Percentiles rank a stretch among this genome's conserved stretches.
Conservation (phyloP, 1,284 basidiomycete genomes). For the Cryptococcus depauperatus region DNA sequence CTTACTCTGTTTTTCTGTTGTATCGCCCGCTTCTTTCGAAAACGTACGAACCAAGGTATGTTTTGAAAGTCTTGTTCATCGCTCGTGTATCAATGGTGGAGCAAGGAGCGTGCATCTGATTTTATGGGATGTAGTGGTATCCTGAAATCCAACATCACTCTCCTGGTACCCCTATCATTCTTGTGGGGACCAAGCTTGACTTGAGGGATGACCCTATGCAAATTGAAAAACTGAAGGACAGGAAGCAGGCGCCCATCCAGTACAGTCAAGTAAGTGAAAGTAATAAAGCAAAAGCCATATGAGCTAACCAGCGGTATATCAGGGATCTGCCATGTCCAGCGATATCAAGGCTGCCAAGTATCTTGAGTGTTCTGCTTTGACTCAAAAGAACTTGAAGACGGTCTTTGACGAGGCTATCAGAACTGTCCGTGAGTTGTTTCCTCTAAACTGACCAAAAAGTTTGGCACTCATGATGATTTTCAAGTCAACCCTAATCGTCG, state of each 20-base stretch:
- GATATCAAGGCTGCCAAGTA: constrained; percentile 58
- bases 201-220: constrained; percentile 88
- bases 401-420: constrained; percentile 96
- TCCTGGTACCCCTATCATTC: constrained; percentile 83
- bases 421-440: constrained; percentile 55
- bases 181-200: constrained; percentile 98
- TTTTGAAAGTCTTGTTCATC: not conserved
- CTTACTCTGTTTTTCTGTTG: constrained; percentile 96
- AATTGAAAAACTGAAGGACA: constrained; percentile 86
- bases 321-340: constrained; percentile 83
- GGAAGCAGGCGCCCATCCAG: constrained; percentile 88
- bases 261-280: constrained; percentile 48
- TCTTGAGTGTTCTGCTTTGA: constrained; percentile 58
- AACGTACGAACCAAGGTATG: constrained; percentile 92
- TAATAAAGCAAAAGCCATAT: not conserved
- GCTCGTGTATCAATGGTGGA: too few relatives aligned
- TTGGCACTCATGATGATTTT: not conserved
- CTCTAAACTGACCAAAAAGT: not conserved
- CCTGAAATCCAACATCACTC: constrained; percentile 49
- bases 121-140: constrained; percentile 46
- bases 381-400: constrained; percentile 93
- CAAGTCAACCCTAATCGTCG: constrained; percentile 42
- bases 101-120: too few relatives aligned
- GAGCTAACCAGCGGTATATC: not conserved
- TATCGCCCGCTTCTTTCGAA: constrained; percentile 94